These are phyloP conservation scores for Antrodiella citrinella DNA, from an alignment of 768 basidiomycete species.

Conservation along the genomic window DNA sequence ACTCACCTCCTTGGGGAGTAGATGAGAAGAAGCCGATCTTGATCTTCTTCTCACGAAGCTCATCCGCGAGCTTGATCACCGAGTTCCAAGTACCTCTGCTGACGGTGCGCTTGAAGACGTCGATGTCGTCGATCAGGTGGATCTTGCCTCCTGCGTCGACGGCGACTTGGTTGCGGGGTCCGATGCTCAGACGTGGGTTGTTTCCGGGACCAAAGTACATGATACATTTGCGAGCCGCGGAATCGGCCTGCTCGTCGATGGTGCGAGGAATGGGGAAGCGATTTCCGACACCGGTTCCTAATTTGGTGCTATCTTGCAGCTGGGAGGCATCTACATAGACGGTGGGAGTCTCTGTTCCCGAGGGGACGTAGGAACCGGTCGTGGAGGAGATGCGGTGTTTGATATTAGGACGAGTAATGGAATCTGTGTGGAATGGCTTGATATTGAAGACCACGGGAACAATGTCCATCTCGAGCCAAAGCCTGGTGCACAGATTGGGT, in stretches of 20 bases:
- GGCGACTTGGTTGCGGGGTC: slow-evolving; percentile 77
- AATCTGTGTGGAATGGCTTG: slow-evolving; percentile 76
- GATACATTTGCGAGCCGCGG: slow-evolving; percentile 76
- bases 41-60: slow-evolving; percentile 78
- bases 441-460: slow-evolving; percentile 84
- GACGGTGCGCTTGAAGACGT: slow-evolving; percentile 69
- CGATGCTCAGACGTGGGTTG: slow-evolving; percentile 77
- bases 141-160: slow-evolving; percentile 86
- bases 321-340: slow-evolving; percentile 56
- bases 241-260: slow-evolving; percentile 79
- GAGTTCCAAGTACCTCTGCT: slow-evolving; percentile 72
- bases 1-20: slow-evolving; percentile 85
- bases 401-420: slow-evolving; percentile 67
- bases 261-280: slow-evolving; percentile 70
- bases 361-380: slow-evolving; percentile 69
- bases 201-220: slow-evolving; percentile 80
- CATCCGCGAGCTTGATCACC: slow-evolving; percentile 73
- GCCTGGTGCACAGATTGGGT: slow-evolving; percentile 77
- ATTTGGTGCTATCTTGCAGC: slow-evolving; percentile 31
- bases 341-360: slow-evolving; percentile 71
- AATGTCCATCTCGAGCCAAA: slow-evolving; percentile 79
- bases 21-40: slow-evolving; percentile 94
- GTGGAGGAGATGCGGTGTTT: slow-evolving; percentile 80
- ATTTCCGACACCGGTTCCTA: slow-evolving; percentile 38
- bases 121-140: slow-evolving; percentile 75